Evolutionary conservation across 306 rosid species (phyloP), one percentile per base, ranked within the genome.

Genomic region (Oxytropis ochrocephala): DNA sequence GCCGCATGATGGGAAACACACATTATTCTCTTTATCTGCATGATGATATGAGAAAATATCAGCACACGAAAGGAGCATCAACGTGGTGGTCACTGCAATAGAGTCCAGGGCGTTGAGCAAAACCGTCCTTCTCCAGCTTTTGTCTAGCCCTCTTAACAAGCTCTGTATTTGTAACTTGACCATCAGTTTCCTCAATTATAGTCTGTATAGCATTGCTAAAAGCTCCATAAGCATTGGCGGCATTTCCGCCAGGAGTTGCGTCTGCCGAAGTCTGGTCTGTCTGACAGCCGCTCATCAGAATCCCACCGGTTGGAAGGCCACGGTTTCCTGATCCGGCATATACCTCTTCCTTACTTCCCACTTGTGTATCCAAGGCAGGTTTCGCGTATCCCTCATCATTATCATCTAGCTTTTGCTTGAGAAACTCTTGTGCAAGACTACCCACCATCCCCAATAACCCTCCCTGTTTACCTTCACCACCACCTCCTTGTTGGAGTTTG

Each of bases 221-320:
- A 67, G 98, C 98, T 42, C 98, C 96, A 78, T 89, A 90, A 36
- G 96, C 87, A 39, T 48, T 8, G 11, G 27, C 59, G 3, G 96
- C n/a, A 42, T 84, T 69, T 29, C 96, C 98, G 0, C 84, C 1
- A 10, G 98, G 98, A 59, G 82, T 80, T 14, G 98, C 98, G 81
- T 92, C 98, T 0, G 98, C 98, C 0, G 98, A 92, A 13, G 98
- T 92, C 60, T 92, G 91, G 78, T 86, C 78, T 0, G 88, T 89
- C 69, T 92, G 96, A 64, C 98, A 92, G 33, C 98, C 98, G 11
- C 98, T 92, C 41, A 92, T 74, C 62, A 92, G 79, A 69, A 92
- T 86, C n/a, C 96, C 96, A 41, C 86, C 86, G 3, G 62, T 79
- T 0, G 96, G 92, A 38, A 88, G 68, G 24, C 77, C 71, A 0